phyloP scores from a whole-genome alignment of 2,329 filamentous ascomycete species.

The Macrophomina tecta region DNA sequence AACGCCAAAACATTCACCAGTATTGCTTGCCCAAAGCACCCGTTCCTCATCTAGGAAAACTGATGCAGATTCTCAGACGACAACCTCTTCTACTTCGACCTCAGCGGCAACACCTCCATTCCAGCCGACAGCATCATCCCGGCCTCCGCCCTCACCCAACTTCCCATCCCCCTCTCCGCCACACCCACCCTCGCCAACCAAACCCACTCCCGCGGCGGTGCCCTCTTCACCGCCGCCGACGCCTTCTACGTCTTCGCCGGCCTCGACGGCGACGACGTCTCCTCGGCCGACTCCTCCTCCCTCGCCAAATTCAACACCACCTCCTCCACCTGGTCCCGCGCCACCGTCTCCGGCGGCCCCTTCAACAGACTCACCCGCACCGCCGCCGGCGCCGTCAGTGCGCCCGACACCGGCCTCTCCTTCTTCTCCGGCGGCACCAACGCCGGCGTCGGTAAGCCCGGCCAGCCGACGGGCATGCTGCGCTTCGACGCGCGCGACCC shows the following conservation, averaged over 20 bases:
- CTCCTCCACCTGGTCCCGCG: conserved; percentile 5
- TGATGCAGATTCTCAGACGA: not conserved
- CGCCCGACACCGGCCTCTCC: conserved; percentile 5
- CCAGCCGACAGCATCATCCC: conserved; percentile 14
- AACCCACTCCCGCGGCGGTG: conserved; percentile 1
- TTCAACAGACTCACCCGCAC: conserved; percentile 16
- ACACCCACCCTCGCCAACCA: not conserved
- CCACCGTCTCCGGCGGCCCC: conserved; percentile 6
- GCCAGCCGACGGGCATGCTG: conserved; percentile 10
- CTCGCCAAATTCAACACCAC: conserved; percentile 10
- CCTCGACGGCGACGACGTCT: not conserved
- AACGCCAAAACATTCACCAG: not conserved
- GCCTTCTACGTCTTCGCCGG: conserved; percentile 17
- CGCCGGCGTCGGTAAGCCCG: not conserved
- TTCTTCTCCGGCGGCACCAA: conserved; percentile 16
- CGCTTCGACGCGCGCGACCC: conserved; percentile 17
- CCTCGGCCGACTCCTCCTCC: not conserved
- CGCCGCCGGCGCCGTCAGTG: conserved; percentile 5
- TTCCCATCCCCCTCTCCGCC: conserved; percentile 1
- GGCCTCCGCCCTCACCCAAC: not conserved
- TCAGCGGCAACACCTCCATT: not conserved
- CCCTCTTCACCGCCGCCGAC: conserved; percentile 7
- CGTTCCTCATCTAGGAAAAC: no score
- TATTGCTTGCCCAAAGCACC: not conserved
- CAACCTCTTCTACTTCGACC: conserved; percentile 8